A percentile compares a stretch with the other conserved stretches of the same genome.
Evolutionary conservation across 2,329 filamentous ascomycete genomes (phyloP).

Genomic region (Colletotrichum euphorbiae): DNA sequence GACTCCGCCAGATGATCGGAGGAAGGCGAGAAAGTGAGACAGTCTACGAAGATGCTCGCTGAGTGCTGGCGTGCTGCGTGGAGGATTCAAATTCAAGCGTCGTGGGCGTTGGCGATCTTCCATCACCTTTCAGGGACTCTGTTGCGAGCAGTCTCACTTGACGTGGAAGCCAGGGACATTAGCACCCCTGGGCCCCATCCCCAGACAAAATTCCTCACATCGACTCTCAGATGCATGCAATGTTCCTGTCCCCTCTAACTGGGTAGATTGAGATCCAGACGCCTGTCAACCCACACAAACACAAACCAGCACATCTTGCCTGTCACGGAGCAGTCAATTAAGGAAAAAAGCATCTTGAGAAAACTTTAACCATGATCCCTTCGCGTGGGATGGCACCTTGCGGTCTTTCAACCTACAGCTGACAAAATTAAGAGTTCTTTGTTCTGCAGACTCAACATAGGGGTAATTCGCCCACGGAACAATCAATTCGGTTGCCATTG

Average conservation of each 20-base stretch:
- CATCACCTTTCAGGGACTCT: slow-evolving; percentile 1
- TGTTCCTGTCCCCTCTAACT: slow-evolving; percentile 13
- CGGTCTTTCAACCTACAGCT: slow-evolving; percentile 5
- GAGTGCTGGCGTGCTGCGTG: not conserved
- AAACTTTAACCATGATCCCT: slow-evolving; percentile 13
- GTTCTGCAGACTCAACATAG: not conserved
- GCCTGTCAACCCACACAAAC: not conserved
- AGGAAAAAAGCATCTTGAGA: slow-evolving; percentile 25
- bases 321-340: slow-evolving; percentile 12
- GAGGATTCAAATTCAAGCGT: not conserved
- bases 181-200: not conserved
- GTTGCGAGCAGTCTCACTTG: slow-evolving; percentile 14
- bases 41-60: slow-evolving; percentile 9
- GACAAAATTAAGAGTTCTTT: slow-evolving; percentile 5
- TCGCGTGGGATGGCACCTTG: slow-evolving; percentile 5
- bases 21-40: slow-evolving; percentile 24
- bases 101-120: not conserved
- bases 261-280: not conserved
- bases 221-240: not conserved
- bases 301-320: slow-evolving; percentile 5
- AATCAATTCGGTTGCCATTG: not conserved
- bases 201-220: not conserved
- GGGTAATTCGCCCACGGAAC: not conserved
- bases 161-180: not conserved
- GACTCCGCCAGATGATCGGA: slow-evolving; percentile 27